Base-by-base conservation (phyloP, 495 filamentous ascomycete genomes). In the Hypoxylon perforatum region DNA sequence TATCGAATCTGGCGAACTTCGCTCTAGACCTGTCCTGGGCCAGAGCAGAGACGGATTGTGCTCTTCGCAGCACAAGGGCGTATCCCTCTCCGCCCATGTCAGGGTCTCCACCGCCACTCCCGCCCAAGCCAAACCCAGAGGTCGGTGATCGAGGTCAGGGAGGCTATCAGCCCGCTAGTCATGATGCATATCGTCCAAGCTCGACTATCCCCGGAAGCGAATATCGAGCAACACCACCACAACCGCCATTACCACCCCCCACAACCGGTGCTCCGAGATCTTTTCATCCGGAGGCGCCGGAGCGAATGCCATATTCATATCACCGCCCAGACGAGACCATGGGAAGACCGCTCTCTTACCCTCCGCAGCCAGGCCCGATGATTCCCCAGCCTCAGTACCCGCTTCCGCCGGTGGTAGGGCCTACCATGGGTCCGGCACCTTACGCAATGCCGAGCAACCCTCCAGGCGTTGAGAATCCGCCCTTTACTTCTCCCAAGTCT, bases 81-180 rank as follows among this genome's bases (percentile, higher is more conserved):
- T 86, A 90, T 77, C 86, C 87, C 80, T 90, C 88, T 84, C 89
- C 89, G 85, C 88, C 89, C 85, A 94, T 94, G 91, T 92, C 91
- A 86, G 88, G 88, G 77, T 90, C 89, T 81, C 87, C 88, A 76
- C 85, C 84, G 77, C 82, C 84, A 78, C 82, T 84, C 69, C 87
- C 89, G 79, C 83, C 82, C 75, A 88, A 90, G 80, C 78, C 82
- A 77, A 86, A 79, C 76, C 83, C 77, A 79, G 85, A 83, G 80
- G 81, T 76, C 75, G 84, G 79, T 82, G 82, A 86, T 79, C 81
- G 80, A 79, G 78, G 76, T 76, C 82, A 83, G 75, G 81, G 79
- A 68, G 72, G 73, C 61, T 86, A 81, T 72, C 78, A 73, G 73
- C 70, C 76, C 52, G 71, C 73, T 45, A 76, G 71, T 69, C 81